Evolutionary conservation across 106 monocot genomes (phyloP).

Genomic region (Dendrobium officinale): DNA sequence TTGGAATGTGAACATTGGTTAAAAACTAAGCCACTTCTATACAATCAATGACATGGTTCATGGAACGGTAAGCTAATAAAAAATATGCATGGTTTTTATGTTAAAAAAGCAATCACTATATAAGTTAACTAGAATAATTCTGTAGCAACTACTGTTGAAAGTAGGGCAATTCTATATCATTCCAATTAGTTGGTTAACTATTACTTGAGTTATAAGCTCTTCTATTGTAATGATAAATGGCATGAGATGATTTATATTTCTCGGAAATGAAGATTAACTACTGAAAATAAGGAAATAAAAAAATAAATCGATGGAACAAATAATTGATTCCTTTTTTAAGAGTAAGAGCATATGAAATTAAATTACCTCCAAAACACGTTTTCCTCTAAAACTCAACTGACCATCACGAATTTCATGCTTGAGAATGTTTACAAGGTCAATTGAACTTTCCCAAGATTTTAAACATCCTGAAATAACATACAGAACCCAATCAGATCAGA

Average conservation of each 20-base stretch:
- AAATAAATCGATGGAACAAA: neutral
- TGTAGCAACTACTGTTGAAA: neutral
- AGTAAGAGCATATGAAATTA: too few relatives aligned
- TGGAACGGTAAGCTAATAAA: neutral
- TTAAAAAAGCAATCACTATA: neutral
- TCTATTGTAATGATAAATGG: neutral
- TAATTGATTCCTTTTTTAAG: neutral
- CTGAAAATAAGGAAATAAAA: neutral
- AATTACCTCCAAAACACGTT: constrained; percentile 78
- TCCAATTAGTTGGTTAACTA: neutral
- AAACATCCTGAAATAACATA: constrained; percentile 45
- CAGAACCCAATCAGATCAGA: neutral
- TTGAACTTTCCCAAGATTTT: constrained; percentile 83
- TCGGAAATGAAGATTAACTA: neutral
- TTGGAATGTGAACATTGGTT: neutral
- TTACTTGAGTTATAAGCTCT: neutral
- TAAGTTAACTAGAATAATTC: neutral
- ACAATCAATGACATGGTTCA: neutral
- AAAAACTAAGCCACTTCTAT: neutral
- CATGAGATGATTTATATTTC: neutral
- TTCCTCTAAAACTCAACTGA: constrained; percentile 86
- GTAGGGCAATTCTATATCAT: neutral
- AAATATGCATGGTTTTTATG: neutral
- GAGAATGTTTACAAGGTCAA: constrained; percentile 72
- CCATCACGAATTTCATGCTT: constrained; percentile 95